Percentiles rank a stretch among this genome's conserved stretches.
These are phyloP conservation scores for Leccinum subgranulosum DNA, from an alignment of 768 basidiomycete genomes.

Conservation along the genomic window DNA sequence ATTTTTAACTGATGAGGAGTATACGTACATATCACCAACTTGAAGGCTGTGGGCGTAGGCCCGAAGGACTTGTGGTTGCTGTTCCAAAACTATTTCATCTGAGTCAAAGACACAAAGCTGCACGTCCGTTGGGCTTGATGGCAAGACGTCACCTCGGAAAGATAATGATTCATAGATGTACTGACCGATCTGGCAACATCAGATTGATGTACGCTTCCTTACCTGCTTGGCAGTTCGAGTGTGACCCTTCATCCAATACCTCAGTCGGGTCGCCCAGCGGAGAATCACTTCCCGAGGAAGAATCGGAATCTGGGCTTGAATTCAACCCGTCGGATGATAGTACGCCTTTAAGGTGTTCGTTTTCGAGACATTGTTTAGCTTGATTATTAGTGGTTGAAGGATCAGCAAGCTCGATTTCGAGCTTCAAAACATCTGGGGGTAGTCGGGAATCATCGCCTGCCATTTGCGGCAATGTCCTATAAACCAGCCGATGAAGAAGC, in stretches of 20 bases:
- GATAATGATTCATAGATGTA: background rate
- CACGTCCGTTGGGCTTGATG: conserved; percentile 53
- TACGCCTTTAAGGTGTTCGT: background rate
- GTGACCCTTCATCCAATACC: background rate
- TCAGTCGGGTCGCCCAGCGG: background rate
- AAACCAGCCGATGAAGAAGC: conserved; percentile 47
- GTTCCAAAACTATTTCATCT: conserved; percentile 20
- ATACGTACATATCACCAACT: conserved; percentile 39
- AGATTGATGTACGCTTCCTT: conserved; percentile 42
- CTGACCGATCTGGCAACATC: conserved; percentile 57
- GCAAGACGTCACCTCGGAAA: conserved; percentile 10
- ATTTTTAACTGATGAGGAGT: background rate
- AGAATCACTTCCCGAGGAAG: background rate
- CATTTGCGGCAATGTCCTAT: conserved; percentile 34
- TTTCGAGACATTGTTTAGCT: background rate
- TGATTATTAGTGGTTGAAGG: background rate
- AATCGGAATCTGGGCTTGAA: background rate
- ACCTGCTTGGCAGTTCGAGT: conserved; percentile 34
- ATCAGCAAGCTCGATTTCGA: conserved; percentile 36
- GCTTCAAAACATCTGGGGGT: conserved; percentile 32
- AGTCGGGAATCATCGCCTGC: conserved; percentile 3
- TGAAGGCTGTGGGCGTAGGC: conserved; percentile 39
- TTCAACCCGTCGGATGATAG: background rate
- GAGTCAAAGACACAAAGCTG: conserved; percentile 43
- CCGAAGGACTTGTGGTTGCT: conserved; percentile 42